Evolutionary conservation across 208 protist genomes (phyloP), one percentile per base, ranked within the genome.

Genomic region (Phytomonas francai): DNA sequence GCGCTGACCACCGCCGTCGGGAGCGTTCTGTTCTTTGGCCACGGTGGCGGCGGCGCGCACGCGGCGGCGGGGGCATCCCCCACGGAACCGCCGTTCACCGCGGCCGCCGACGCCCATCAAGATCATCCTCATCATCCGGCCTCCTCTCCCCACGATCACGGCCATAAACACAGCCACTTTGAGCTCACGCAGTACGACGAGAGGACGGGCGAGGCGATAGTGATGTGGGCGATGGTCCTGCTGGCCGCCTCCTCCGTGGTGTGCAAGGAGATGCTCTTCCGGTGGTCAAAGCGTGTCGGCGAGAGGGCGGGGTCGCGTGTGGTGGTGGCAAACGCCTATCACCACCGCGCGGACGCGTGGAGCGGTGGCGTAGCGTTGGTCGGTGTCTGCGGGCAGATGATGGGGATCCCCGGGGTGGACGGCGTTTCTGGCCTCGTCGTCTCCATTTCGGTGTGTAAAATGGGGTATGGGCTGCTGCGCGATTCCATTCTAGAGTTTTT

Each of bases 331-430:
- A 95, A 95, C 70, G 90, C 90, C 2, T 95, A 88, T 59, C 90
- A 95, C 61, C 90, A 95, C 73, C 87, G 90, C 25, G 90, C 87
- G 0, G 90, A 95, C 70, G 90, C 90, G 27, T 95, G 90, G 87
- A 91, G 81, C 63, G 87, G 84, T n/a, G 83, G 73, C 19, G 82
- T 95, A 14, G 87, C 87, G 59, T 80, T 95, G 30, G 51, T 95
- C 27, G 90, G 90, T 34, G 90, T 93, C 12, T 75, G 73, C 0
- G 90, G 87, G 11, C 86, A 90, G 51, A 80, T 70, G 51, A 45
- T 89, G 29, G 87, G 90, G 5, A 45, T 95, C 31, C 83, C 87
- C 3, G 85, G 84, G 49, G 68, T 95, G 19, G 90, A 95, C 64
- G 90, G 85, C 19, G 12, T 92, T 12, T 87, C 90, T 6, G 90